Evolutionary conservation across 2,329 filamentous ascomycete genomes (phyloP).

Genomic region (Thelonectria olida): DNA sequence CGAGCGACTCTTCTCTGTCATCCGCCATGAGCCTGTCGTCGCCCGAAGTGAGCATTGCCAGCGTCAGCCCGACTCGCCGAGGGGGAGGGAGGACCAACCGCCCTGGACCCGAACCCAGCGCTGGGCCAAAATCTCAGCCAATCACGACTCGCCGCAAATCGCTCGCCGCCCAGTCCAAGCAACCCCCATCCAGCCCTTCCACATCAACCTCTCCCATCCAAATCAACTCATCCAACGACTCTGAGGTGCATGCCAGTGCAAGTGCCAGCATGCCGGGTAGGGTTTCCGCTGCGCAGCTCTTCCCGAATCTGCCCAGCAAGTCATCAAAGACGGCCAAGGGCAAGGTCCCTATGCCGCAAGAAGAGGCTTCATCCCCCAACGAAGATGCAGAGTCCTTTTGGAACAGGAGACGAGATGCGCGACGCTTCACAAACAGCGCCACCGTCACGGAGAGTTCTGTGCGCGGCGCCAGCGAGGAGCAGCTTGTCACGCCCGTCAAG

Average conservation of each 20-base stretch:
- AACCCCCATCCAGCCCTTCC: conserved; percentile 48
- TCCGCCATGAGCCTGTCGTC: conserved; percentile 51
- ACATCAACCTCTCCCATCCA: conserved; percentile 47
- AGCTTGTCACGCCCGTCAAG: conserved; percentile 44
- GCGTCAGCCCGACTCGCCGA: conserved; percentile 42
- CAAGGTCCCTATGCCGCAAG: conserved; percentile 41
- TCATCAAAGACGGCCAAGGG: conserved; percentile 40
- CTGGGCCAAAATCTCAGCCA: conserved; percentile 51
- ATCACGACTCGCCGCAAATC: conserved; percentile 52
- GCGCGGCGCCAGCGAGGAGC: conserved; percentile 42
- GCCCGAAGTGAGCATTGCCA: conserved; percentile 45
- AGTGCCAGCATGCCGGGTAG: conserved; percentile 52
- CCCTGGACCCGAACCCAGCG: conserved; percentile 43
- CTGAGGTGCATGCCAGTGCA: conserved; percentile 32
- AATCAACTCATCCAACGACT: conserved; percentile 32
- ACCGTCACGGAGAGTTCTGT: conserved; percentile 50
- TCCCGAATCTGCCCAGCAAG: conserved; percentile 45
- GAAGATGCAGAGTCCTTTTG: conserved; percentile 46
- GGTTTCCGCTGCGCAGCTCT: conserved; percentile 45
- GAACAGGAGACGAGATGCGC: conserved; percentile 49
- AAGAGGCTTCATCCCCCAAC: conserved; percentile 39
- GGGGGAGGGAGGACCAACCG: conserved; percentile 38
- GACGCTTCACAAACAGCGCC: conserved; percentile 50
- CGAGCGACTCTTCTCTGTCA: conserved; percentile 55
- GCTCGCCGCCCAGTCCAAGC: conserved; percentile 48